Conservation (phyloP, 805 yeast genomes). For the Candida coleopterorum region DNA sequence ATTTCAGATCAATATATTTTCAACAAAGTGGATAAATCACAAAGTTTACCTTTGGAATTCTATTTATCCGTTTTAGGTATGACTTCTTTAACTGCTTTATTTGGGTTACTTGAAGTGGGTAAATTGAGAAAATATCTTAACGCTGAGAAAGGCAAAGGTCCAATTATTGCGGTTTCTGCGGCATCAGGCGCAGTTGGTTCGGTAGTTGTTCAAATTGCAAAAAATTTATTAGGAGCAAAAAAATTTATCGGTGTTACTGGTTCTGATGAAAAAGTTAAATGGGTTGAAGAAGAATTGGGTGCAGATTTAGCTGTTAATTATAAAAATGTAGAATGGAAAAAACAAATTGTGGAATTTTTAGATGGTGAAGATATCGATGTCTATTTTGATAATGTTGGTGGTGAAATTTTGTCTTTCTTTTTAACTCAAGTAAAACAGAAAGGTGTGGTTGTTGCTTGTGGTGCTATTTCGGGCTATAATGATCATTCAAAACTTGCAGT, state of each 20-base stretch:
- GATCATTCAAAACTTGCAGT: constrained; percentile 32
- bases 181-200: constrained; percentile 78
- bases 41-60: constrained; percentile 34
- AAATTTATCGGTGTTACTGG: constrained; percentile 63
- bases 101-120: constrained; percentile 49
- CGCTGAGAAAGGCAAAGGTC: constrained; percentile 23
- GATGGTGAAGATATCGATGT: constrained; percentile 48
- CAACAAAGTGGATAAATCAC: constrained; percentile 23
- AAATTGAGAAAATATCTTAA: constrained; percentile 25
- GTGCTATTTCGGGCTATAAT: constrained; percentile 58
- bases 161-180: constrained; percentile 53
- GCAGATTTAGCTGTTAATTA: constrained; percentile 52
- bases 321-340: constrained; percentile 30
- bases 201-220: constrained; percentile 52
- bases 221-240: constrained; percentile 46
- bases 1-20: constrained; percentile 21
- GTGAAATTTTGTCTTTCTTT: constrained; percentile 47
- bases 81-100: constrained; percentile 60
- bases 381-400: constrained; percentile 64
- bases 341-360: constrained; percentile 23
- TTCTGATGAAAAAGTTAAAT: constrained; percentile 48
- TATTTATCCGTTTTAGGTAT: constrained; percentile 49
- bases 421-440: constrained; percentile 31
- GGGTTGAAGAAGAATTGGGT: constrained; percentile 49
- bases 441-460: constrained; percentile 55